Percentiles rank a stretch among this genome's conserved stretches.
These are phyloP conservation scores for Choiromyces venosus DNA, from an alignment of 495 filamentous ascomycete species.

Conservation along the genomic window DNA sequence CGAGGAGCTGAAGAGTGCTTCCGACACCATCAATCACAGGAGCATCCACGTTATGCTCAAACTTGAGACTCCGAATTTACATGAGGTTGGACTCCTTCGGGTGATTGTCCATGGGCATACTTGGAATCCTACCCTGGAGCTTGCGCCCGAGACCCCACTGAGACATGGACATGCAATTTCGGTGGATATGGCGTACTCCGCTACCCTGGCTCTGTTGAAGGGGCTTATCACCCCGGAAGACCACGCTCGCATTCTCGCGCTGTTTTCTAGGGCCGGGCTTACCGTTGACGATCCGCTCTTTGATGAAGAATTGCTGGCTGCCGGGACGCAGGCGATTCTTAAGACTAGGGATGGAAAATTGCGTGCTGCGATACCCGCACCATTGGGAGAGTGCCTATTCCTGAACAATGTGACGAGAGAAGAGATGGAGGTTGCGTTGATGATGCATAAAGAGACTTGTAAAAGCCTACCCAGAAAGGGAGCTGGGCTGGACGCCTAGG, in stretches of 20 bases:
- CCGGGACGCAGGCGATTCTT: conserved; percentile 57
- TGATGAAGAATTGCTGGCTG: conserved; percentile 54
- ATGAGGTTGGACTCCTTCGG: conserved; percentile 58
- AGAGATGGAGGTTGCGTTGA: conserved; percentile 52
- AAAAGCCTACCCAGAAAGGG: conserved; percentile 54
- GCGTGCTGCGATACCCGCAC: conserved; percentile 55
- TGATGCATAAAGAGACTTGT: conserved; percentile 52
- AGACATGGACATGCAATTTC: conserved; percentile 62
- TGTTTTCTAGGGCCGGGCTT: conserved; percentile 59
- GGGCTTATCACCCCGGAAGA: conserved; percentile 51
- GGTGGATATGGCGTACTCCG: conserved; percentile 63
- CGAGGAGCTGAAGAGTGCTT: conserved; percentile 50
- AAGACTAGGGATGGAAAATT: conserved; percentile 59
- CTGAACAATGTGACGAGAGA: conserved; percentile 52
- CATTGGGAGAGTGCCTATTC: conserved; percentile 54
- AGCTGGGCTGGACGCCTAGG: conserved; percentile 56
- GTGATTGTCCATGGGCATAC: conserved; percentile 66
- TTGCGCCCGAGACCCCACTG: conserved; percentile 56
- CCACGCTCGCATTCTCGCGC: conserved; percentile 51
- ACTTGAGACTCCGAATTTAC: conserved; percentile 59
- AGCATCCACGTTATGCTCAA: conserved; percentile 60
- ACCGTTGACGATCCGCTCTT: conserved; percentile 60
- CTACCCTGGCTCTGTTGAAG: conserved; percentile 54
- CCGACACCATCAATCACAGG: conserved; percentile 56
- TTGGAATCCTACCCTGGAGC: conserved; percentile 60